Evolutionary conservation across 1,139 yeast species (phyloP).

Genomic region (Dujonia santamariae): DNA sequence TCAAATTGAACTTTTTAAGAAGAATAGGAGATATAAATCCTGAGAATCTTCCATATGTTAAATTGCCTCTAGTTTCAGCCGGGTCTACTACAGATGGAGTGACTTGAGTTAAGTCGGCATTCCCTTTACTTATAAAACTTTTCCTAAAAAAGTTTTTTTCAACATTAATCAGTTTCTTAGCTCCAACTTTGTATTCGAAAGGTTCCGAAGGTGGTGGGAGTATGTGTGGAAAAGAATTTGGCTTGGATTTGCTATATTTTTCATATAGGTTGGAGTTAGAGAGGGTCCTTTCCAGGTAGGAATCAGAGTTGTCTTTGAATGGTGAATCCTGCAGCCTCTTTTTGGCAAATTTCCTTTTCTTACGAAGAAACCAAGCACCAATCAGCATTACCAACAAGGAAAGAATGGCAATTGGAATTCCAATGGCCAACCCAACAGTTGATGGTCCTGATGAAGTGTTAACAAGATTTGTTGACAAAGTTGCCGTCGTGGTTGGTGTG

Average conservation of each 20-base stretch:
- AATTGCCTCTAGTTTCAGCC: neutral
- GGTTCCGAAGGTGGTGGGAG: no score
- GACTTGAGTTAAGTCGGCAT: no score
- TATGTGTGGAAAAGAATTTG: no score
- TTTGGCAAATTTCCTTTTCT: slow-evolving; percentile 15
- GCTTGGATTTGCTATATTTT: no score
- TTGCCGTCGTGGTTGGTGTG: neutral
- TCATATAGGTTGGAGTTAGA: no score
- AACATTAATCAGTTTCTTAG: slow-evolving; percentile 5
- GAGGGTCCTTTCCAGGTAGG: slow-evolving; percentile 3
- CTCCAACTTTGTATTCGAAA: slow-evolving; percentile 2
- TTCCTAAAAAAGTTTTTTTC: slow-evolving; percentile 3
- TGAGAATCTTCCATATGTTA: slow-evolving; percentile 3
- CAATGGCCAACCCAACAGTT: slow-evolving; percentile 38
- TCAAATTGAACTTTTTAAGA: slow-evolving; percentile 31
- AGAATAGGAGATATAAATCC: slow-evolving; percentile 29
- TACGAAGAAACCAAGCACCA: slow-evolving; percentile 20
- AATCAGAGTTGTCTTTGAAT: neutral
- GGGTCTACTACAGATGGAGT: slow-evolving; percentile 1
- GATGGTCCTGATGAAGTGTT: slow-evolving; percentile 9
- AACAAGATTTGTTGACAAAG: neutral
- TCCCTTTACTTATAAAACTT: neutral
- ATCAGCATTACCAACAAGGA: slow-evolving; percentile 22
- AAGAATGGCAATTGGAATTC: slow-evolving; percentile 40
- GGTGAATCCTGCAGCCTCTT: slow-evolving; percentile 6